Conservation (phyloP, 2,329 filamentous ascomycete genomes). For the Remersonia thermophila region DNA sequence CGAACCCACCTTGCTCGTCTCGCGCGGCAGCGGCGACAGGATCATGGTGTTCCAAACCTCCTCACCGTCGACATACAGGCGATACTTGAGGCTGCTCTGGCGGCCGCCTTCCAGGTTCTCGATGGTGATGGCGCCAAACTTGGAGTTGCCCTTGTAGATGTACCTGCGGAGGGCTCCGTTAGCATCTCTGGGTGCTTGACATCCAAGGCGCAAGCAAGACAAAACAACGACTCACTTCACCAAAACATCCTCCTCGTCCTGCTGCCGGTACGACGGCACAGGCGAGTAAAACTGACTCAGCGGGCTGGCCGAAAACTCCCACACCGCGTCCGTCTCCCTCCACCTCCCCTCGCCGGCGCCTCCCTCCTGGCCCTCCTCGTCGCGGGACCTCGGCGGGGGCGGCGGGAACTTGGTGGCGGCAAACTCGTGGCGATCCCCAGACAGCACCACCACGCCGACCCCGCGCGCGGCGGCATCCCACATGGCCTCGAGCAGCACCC, state of each 20-base stretch:
- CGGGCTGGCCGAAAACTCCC: conserved; percentile 87
- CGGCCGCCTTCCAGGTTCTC: conserved; percentile 50
- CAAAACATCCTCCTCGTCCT: conserved; percentile 68
- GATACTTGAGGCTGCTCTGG: conserved; percentile 66
- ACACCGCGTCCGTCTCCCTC: conserved; percentile 53
- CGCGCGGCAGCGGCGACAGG: conserved; percentile 32
- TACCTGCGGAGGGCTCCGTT: conserved; percentile 42
- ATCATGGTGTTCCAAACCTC: conserved; percentile 60
- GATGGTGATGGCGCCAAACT: conserved; percentile 77
- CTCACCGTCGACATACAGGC: conserved; percentile 68
- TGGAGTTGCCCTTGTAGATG: conserved; percentile 73
- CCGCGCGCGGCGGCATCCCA: conserved; percentile 73
- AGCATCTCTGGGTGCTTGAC: no score
- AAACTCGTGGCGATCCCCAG: conserved; percentile 93
- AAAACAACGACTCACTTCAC: conserved; percentile 53
- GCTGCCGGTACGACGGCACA: conserved; percentile 68
- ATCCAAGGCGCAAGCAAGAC: no score
- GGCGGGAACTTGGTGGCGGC: conserved; percentile 70
- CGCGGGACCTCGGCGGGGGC: conserved; percentile 24
- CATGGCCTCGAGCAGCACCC: conserved; percentile 73
- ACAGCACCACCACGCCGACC: conserved; percentile 69
- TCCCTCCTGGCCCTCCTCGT: background rate
- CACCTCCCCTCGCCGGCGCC: conserved; percentile 38
- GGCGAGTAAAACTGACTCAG: conserved; percentile 91
- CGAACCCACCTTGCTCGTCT: conserved; percentile 23